Evolutionary conservation across 2,329 filamentous ascomycete genomes (phyloP), one percentile per base, ranked within the genome.

Genomic region (Ascochyta rabiei): DNA sequence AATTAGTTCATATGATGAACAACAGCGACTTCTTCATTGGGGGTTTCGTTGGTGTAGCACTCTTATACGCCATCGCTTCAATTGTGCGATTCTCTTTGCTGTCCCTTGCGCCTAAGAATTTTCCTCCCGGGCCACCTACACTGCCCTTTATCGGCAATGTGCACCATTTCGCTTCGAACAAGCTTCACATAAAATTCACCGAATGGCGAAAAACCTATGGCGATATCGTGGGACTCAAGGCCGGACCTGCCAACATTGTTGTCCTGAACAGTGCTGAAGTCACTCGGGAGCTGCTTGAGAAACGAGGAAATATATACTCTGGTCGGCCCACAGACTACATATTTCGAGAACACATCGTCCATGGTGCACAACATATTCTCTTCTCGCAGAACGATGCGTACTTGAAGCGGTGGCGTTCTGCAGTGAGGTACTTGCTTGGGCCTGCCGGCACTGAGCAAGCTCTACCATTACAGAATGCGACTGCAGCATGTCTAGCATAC

Each of bases 231-330:
- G 64, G 62, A 23, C 59, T 66, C 4, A 64, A 72, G 34, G 69
- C 73, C 33, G 72, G 72, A 6, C 63, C 63, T 6, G 62, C 65
- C 5, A 73, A 63, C 16, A 59, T 74, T 6, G 69, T 76, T 15
- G 48, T 70, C 70, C 75, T 85, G 53, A 80, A 80, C 53, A 77
- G 81, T 41, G 76, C 77, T 4, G 77, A 77, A 68, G 71, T 75
- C 2, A 80, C 80, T 0, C 78, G 77, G 19, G 81, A 83, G 13
- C 66, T 84, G 10, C 77, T 85, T n/a, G 80, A 82, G 49, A 82
- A 81, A 63, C 76, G 79, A 39, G 78, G 78, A 0, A 77, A 76
- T 12, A 77, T 80, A 48, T 83, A 83, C 62, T 77, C 79, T 4
- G 79, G 79, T 19, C 40, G 56, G n/a, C 57, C 56, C 5, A 51